These are phyloP conservation scores for Drechslerella stenobrocha DNA, from an alignment of 2,329 filamentous ascomycete genomes.

Conservation along the genomic window DNA sequence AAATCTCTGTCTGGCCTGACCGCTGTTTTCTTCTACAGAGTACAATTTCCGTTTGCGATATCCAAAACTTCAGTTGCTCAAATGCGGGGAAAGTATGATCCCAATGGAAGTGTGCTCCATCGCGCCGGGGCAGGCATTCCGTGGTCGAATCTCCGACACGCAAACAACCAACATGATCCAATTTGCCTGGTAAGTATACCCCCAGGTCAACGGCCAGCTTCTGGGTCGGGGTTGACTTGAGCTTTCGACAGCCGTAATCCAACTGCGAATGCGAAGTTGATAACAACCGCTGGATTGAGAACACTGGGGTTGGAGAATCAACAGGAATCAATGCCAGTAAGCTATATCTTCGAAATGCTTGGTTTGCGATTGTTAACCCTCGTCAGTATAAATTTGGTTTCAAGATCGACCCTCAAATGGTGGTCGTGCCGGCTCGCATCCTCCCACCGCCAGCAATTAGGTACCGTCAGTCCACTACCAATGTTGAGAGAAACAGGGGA, in stretches of 20 bases:
- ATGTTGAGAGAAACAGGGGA: conserved; percentile 19
- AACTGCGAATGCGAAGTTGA: conserved; percentile 19
- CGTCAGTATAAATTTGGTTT: conserved; percentile 30
- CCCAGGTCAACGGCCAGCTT: not conserved
- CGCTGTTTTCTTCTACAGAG: conserved; percentile 9
- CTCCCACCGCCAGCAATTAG: conserved; percentile 21
- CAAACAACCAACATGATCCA: conserved; percentile 33
- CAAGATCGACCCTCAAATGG: conserved; percentile 15
- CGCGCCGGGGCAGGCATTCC: conserved; percentile 15
- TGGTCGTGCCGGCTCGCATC: conserved; percentile 24
- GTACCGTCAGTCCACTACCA: not conserved
- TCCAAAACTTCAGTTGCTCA: conserved; percentile 16
- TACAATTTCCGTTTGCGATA: conserved; percentile 12
- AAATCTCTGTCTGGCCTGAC: no score
- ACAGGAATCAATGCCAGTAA: conserved; percentile 11
- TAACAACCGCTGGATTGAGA: conserved; percentile 17
- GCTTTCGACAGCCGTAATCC: conserved; percentile 16
- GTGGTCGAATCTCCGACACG: conserved; percentile 17
- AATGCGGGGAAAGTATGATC: conserved; percentile 17
- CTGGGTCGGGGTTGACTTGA: not conserved
- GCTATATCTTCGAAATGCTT: not conserved
- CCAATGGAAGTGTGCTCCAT: conserved; percentile 23
- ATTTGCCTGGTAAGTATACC: conserved; percentile 28
- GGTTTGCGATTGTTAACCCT: conserved; percentile 1
- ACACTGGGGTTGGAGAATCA: conserved; percentile 8